phyloP scores from a whole-genome alignment of 257 asterid genomes.

The Lycium barbarum region DNA sequence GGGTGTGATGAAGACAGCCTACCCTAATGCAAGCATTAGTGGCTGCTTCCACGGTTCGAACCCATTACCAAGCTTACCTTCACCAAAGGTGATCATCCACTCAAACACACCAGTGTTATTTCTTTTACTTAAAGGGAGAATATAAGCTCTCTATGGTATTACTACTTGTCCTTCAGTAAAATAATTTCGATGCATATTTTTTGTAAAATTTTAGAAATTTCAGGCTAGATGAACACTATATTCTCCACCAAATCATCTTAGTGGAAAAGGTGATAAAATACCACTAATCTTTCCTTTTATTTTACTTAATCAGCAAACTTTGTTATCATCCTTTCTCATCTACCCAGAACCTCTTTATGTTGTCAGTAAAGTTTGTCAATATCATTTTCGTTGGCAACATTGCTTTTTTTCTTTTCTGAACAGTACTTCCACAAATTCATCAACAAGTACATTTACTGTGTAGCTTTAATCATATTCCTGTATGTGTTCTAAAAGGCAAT shows the following conservation, averaged over 20 bases:
- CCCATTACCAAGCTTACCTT: background rate
- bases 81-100: constrained; percentile 3
- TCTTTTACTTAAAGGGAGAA: constrained; percentile 20
- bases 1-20: too few relatives aligned
- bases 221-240: background rate
- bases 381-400: background rate
- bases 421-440: constrained; percentile 8
- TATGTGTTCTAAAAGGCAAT: constrained; percentile 17
- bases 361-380: background rate
- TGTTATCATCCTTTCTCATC: background rate
- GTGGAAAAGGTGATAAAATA: background rate
- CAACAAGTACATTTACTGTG: constrained; percentile 12
- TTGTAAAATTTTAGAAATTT: background rate
- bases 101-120: background rate
- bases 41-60: too few relatives aligned
- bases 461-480: constrained; percentile 20
- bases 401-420: background rate
- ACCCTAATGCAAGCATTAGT: too few relatives aligned
- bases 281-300: background rate
- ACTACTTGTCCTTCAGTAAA: background rate
- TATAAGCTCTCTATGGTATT: background rate
- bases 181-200: background rate
- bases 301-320: background rate
- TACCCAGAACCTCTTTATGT: background rate
- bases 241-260: constrained; percentile 11